Conservation (phyloP, 306 rosid species). For the Alnus glutinosa region DNA sequence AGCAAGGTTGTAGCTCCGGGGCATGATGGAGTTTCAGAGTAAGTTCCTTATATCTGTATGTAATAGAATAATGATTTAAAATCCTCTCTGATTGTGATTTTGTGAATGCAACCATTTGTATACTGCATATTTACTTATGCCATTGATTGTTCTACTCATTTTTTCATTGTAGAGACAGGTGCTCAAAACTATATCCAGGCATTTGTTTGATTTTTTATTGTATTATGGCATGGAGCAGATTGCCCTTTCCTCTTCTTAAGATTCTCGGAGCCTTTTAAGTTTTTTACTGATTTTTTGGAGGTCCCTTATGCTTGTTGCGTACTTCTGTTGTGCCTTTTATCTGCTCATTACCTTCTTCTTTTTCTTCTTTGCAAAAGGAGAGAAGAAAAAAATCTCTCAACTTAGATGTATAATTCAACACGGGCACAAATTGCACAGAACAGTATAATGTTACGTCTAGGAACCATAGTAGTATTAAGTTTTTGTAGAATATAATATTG, state of each 20-base stretch:
- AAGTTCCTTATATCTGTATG: conserved; percentile 23
- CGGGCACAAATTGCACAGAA: background rate
- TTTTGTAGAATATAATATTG: background rate
- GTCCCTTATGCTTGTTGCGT: background rate
- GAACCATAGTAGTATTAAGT: background rate
- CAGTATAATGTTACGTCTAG: background rate
- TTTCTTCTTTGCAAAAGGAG: background rate
- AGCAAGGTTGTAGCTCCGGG: conserved; percentile 58
- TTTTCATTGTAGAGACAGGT: background rate
- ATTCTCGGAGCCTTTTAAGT: background rate
- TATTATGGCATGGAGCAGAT: background rate
- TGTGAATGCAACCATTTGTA: background rate
- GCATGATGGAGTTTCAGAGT: conserved; percentile 50
- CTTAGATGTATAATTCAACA: background rate
- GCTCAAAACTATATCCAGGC: background rate
- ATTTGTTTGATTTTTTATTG: background rate
- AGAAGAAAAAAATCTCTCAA: background rate
- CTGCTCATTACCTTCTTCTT: background rate
- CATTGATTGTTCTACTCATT: background rate
- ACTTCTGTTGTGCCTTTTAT: background rate
- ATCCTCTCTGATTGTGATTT: background rate
- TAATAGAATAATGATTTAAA: background rate
- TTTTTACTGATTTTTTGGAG: background rate
- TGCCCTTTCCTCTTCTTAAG: background rate
- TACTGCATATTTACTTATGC: background rate